phyloP scores from a whole-genome alignment of 1,284 basidiomycete species.

The Tetrapyrgos nigripes region DNA sequence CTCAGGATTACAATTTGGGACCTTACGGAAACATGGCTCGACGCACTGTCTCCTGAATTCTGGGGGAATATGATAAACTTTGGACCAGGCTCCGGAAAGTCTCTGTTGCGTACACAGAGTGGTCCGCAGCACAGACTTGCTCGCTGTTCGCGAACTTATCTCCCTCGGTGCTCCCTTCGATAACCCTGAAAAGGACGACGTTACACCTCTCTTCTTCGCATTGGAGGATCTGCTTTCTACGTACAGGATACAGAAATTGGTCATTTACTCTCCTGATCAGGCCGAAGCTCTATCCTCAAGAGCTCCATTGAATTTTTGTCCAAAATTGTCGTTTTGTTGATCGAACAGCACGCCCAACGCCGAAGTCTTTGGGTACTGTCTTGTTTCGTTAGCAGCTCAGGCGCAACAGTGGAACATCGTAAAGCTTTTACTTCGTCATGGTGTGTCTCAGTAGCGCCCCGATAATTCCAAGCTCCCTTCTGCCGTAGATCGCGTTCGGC shows the following conservation, averaged over 20 bases:
- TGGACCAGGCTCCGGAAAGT: background rate
- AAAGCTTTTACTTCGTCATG: slow-evolving; percentile 6
- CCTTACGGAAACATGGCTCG: too few relatives aligned
- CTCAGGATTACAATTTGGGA: too few relatives aligned
- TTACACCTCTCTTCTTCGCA: slow-evolving; percentile 4
- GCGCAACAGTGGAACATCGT: slow-evolving; percentile 10
- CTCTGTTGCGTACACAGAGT: background rate
- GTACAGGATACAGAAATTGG: background rate
- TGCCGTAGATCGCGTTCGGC: background rate
- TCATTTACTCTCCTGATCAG: background rate
- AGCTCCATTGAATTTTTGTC: background rate
- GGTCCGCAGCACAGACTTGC: background rate
- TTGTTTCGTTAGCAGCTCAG: slow-evolving; percentile 1
- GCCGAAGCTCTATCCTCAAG: background rate
- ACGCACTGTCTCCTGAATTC: too few relatives aligned
- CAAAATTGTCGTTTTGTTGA: slow-evolving; percentile 16
- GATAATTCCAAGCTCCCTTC: background rate
- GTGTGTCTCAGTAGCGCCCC: slow-evolving; percentile 3
- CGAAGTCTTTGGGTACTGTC: slow-evolving; percentile 5
- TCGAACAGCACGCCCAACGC: slow-evolving; percentile 17
- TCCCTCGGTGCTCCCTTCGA: background rate
- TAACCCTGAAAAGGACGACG: background rate
- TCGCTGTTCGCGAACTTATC: background rate
- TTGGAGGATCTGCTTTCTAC: background rate
- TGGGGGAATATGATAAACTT: background rate